Percentiles rank a stretch among this genome's conserved stretches.
These are phyloP conservation scores for Curvularia hawaiiensis DNA, from an alignment of 2,329 filamentous ascomycete genomes.

Conservation along the genomic window DNA sequence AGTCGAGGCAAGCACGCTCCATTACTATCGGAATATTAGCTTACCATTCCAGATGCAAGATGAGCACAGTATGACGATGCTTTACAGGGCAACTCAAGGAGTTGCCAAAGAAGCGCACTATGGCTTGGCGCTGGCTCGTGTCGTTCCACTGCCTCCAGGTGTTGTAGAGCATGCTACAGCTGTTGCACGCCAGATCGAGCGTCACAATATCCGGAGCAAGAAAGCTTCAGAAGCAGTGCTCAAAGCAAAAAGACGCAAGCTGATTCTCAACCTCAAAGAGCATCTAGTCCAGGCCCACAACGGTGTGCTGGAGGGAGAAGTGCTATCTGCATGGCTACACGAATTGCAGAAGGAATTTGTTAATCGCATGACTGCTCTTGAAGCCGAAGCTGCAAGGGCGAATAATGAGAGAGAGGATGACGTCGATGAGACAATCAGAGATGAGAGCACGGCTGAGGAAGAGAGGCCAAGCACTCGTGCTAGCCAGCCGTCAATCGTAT, in stretches of 20 bases:
- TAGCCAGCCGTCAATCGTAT: slow-evolving; percentile 29
- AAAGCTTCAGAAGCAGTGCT: slow-evolving; percentile 63
- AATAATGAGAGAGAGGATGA: slow-evolving; percentile 19
- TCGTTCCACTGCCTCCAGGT: slow-evolving; percentile 71
- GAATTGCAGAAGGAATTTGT: slow-evolving; percentile 78
- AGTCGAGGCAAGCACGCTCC: slow-evolving; percentile 62
- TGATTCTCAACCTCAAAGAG: slow-evolving; percentile 75
- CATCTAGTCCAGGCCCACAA: slow-evolving; percentile 71
- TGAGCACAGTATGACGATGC: slow-evolving; percentile 76
- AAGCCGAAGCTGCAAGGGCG: slow-evolving; percentile 49
- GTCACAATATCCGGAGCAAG: slow-evolving; percentile 62
- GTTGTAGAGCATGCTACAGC: slow-evolving; percentile 72
- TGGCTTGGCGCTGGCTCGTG: slow-evolving; percentile 78
- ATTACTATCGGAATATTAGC: slow-evolving; percentile 3
- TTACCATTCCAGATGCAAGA: slow-evolving; percentile 43
- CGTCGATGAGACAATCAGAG: slow-evolving; percentile 18
- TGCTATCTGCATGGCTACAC: slow-evolving; percentile 67
- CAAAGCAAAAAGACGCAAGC: slow-evolving; percentile 68
- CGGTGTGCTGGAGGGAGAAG: slow-evolving; percentile 67
- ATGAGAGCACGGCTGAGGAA: slow-evolving; percentile 12
- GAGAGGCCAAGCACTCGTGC: slow-evolving; percentile 21
- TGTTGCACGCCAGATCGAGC: slow-evolving; percentile 67
- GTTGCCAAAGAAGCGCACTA: slow-evolving; percentile 75
- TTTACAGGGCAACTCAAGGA: slow-evolving; percentile 81
- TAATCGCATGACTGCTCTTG: slow-evolving; percentile 69